phyloP scores from a whole-genome alignment of 495 filamentous ascomycete genomes.

The Pyronema domesticum region DNA sequence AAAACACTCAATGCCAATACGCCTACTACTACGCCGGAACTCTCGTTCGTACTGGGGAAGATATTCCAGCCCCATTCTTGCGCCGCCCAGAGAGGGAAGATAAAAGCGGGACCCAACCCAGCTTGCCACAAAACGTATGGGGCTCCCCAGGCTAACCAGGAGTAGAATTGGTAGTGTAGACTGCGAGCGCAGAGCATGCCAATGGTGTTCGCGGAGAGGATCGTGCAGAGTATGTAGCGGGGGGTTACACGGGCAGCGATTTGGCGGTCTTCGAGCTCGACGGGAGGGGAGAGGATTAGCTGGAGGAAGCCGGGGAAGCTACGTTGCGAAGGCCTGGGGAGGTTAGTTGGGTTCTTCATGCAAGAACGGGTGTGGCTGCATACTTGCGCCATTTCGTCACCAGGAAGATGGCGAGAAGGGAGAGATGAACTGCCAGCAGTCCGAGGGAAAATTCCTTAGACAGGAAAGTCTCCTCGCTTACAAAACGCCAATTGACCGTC shows the following conservation, averaged over 20 bases:
- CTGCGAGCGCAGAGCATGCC: slow-evolving; percentile 81
- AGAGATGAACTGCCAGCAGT: slow-evolving; percentile 51
- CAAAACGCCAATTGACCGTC: slow-evolving; percentile 96
- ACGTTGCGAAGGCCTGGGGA: slow-evolving; percentile 22
- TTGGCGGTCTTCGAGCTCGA: slow-evolving; percentile 33
- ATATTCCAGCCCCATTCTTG: slow-evolving; percentile 98
- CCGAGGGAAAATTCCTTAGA: slow-evolving; percentile 51
- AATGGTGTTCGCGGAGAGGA: slow-evolving; percentile 63
- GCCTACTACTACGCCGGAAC: slow-evolving; percentile 60
- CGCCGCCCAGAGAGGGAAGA: slow-evolving; percentile 55
- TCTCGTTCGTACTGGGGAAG: slow-evolving; percentile 71
- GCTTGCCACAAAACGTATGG: slow-evolving; percentile 81
- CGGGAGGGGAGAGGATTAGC: slow-evolving; percentile 25
- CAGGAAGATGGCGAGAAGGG: slow-evolving; percentile 44
- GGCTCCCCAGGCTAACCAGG: slow-evolving; percentile 79
- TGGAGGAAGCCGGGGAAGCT: slow-evolving; percentile 28
- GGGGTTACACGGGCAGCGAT: slow-evolving; percentile 45
- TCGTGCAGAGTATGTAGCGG: slow-evolving; percentile 55
- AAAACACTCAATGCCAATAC: slow-evolving; percentile 48
- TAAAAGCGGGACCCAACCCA: slow-evolving; percentile 51
- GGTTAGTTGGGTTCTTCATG: background rate
- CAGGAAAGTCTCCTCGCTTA: slow-evolving; percentile 65
- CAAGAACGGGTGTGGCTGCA: no score
- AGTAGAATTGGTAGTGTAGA: slow-evolving; percentile 94
- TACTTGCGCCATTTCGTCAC: slow-evolving; percentile 33